Base-by-base conservation (phyloP, 2,329 filamentous ascomycete species). In the Paracoccidioides brasiliensis region DNA sequence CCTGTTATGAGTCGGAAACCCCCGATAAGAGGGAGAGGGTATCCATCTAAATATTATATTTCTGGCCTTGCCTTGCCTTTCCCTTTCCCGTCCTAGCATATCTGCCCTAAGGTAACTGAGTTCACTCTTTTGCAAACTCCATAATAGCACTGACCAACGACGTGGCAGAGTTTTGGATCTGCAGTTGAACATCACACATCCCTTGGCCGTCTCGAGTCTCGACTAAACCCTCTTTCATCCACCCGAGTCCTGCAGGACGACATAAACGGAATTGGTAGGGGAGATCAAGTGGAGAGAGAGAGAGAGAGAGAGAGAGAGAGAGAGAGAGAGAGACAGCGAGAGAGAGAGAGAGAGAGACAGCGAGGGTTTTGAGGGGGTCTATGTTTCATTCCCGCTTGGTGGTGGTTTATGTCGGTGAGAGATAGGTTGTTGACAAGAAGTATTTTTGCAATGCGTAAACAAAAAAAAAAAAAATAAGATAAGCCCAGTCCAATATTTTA, bases 141-240 rank as follows among this genome's bases (percentile, higher is more conserved):
- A 22, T 22, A 22, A 22, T 22, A 22, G 54, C 54, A 56, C 52
- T 57, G 53, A 54, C 56, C 58, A 57, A 58, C 60, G 60, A 62
- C 58, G 59, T 61, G 59, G 58, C 60, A 58, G 58, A 52, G 50
- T 4, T 37, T 37, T 49, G 22, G 46, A 38, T 38, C 46, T 49
- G 46, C 46, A 33, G 46, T 55, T 55, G 58, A 60, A 14, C 22
- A 42, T 42, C 12, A 42, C 52, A 52, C 37, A 56, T 52, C 53
- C 53, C 55, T 56, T 52, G 54, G 50, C 55, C 51, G 22, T 50
- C 55, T 53, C 50, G 22, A 15, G 15, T 43, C 32, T 42, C 40
- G 15, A 15, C 48, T n/a, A 33, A n/a, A 22, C 48, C 48, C 48
- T 56, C 22, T 22, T 22, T 22, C 22, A 22, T 22, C 2, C 22